These are phyloP conservation scores for Triangularia setosa DNA, from an alignment of 2,329 filamentous ascomycete genomes.

Conservation along the genomic window DNA sequence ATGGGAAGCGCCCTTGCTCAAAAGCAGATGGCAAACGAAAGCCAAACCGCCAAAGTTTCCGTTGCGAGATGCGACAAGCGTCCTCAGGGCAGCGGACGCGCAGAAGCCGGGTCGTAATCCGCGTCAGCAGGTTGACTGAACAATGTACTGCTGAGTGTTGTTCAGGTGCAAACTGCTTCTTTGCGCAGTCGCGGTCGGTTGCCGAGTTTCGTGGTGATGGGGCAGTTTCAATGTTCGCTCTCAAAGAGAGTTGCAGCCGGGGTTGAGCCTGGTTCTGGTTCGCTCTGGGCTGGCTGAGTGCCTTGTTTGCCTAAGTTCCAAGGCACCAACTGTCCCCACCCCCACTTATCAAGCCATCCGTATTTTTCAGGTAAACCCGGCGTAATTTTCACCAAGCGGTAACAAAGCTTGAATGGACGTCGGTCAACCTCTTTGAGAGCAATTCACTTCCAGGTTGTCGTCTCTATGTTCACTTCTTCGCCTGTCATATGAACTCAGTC, in stretches of 20 bases:
- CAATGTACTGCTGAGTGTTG: neutral
- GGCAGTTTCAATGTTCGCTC: neutral
- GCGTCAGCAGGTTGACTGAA: neutral
- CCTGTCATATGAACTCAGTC: too few species aligned
- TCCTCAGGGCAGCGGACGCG: neutral
- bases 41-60: neutral
- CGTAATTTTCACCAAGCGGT: neutral
- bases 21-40: neutral
- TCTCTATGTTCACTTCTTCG: too few species aligned
- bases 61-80: constrained; percentile 12
- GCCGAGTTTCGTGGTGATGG: constrained; percentile 6
- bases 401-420: neutral
- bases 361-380: neutral
- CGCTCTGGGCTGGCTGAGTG: neutral
- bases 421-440: neutral
- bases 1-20: neutral
- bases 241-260: constrained; percentile 9
- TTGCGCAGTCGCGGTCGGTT: neutral
- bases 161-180: neutral
- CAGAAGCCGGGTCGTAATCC: neutral
- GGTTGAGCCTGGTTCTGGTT: neutral
- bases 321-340: neutral
- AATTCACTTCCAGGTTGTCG: too few species aligned
- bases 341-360: neutral
- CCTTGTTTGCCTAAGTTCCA: neutral